Evolutionary conservation across 805 yeast genomes (phyloP), one percentile per base, ranked within the genome.

Genomic region (Ogataea paradorogensis): DNA sequence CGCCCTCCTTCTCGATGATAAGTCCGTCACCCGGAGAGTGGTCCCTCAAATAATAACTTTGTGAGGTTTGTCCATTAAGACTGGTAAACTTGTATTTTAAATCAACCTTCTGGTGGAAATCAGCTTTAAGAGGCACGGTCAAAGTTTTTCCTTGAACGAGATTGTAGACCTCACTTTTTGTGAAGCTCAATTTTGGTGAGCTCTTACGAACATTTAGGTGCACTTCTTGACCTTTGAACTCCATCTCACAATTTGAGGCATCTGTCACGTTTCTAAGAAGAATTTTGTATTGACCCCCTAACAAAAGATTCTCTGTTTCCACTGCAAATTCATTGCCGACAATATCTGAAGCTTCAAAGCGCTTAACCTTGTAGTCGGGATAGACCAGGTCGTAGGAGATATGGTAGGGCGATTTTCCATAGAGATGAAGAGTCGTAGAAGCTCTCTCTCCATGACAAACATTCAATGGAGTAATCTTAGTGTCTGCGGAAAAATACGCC

Each of bases 351-450:
- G 73, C 58, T 0, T 62, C 59, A 33, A 63, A 71, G 5, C 76
- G 61, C 10, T 67, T 42, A 5, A 51, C 56, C 47, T 78, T 66
- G 45, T 73, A 70, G 44, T 71, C 70, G 2, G 80, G 72, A 38
- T 82, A 82, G 14, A 83, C 60, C 15, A 91, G 65, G 38, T 80
- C 84, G 61, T 89, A 90, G 15, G 68, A 70, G 38, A 93, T 68
- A 2, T 74, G 66, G 50, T 83, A 87, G 4, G 98, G 98, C 0
- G 84, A 76, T 48, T 80, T 80, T 10, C 99, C 99, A 34, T 75
- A 78, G 15, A 93, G 72, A 8, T 59, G 56, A 4, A 91, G 70
- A 0, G 82, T 80, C 4, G 84, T 62, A 2, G 68, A 53, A 2
- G 66, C 67, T 6, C 44, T 43, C 3, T 48, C 55, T 5, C 63